Conservation (phyloP, 768 basidiomycete species). For the Termitomyces heimii region DNA sequence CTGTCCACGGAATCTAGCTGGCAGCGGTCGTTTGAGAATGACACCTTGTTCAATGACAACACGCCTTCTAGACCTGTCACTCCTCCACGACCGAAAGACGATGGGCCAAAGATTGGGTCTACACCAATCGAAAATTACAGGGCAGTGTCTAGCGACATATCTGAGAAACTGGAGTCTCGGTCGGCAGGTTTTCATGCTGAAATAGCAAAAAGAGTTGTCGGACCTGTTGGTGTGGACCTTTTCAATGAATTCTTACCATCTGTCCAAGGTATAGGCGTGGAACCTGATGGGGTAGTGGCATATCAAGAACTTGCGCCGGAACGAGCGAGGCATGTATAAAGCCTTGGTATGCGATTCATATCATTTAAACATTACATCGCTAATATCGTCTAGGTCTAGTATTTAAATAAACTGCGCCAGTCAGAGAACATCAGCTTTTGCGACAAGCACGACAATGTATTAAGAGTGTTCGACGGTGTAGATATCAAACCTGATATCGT, state of each 20-base stretch:
- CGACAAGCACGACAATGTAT: neutral
- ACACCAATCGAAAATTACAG: too few species aligned
- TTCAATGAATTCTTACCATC: neutral
- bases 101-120: too few species aligned
- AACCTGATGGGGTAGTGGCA: neutral
- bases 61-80: too few species aligned
- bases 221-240: neutral
- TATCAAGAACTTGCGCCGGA: too few species aligned
- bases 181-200: neutral
- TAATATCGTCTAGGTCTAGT: neutral
- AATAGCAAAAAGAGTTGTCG: neutral
- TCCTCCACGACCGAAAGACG: too few species aligned
- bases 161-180: neutral
- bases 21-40: too few species aligned
- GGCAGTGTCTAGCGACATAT: too few species aligned
- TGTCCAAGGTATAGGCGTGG: neutral
- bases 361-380: neutral
- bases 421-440: neutral
- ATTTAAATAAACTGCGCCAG: neutral
- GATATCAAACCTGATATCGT: neutral
- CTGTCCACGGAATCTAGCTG: too few species aligned
- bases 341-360: neutral
- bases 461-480: neutral
- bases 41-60: too few species aligned
- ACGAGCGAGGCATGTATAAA: neutral